These are phyloP conservation scores for Coriaria nepalensis DNA, from an alignment of 306 rosid genomes.

Conservation along the genomic window DNA sequence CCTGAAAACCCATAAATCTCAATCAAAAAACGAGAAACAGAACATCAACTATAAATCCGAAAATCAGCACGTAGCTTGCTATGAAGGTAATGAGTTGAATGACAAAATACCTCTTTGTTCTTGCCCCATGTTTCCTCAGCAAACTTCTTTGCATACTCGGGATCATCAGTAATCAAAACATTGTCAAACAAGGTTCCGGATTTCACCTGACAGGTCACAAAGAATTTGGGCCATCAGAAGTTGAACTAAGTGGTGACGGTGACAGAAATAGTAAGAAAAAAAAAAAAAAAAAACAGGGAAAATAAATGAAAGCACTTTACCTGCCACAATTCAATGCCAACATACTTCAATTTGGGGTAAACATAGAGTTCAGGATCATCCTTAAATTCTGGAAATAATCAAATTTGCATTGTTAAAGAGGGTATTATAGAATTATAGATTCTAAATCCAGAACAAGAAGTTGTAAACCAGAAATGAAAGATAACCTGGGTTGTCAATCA, in stretches of 20 bases:
- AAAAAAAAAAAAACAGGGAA: not conserved
- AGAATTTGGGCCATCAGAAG: constrained; percentile 16
- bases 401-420: not conserved
- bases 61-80: not conserved
- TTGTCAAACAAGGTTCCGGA: constrained; percentile 93
- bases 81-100: not conserved
- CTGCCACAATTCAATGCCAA: constrained; percentile 99
- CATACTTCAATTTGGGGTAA: constrained; percentile 82
- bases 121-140: constrained; percentile 96
- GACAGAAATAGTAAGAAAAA: not conserved
- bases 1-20: constrained; percentile 37
- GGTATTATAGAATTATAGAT: not conserved
- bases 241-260: not conserved
- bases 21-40: constrained; percentile 6
- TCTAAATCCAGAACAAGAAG: not conserved
- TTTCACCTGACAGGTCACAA: constrained; percentile 62
- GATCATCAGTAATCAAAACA: constrained; percentile 72
- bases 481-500: constrained; percentile 92
- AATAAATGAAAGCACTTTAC: constrained; percentile 18
- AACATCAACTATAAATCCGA: not conserved
- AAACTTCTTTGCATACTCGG: constrained; percentile 80
- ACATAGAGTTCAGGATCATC: constrained; percentile 92
- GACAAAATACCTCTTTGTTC: constrained; percentile 63
- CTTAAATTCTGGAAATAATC: constrained; percentile 50
- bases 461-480: constrained; percentile 3